These are phyloP conservation scores for Edaphochlamys debaryana DNA, from an alignment of 139 green algal genomes.

Conservation along the genomic window DNA sequence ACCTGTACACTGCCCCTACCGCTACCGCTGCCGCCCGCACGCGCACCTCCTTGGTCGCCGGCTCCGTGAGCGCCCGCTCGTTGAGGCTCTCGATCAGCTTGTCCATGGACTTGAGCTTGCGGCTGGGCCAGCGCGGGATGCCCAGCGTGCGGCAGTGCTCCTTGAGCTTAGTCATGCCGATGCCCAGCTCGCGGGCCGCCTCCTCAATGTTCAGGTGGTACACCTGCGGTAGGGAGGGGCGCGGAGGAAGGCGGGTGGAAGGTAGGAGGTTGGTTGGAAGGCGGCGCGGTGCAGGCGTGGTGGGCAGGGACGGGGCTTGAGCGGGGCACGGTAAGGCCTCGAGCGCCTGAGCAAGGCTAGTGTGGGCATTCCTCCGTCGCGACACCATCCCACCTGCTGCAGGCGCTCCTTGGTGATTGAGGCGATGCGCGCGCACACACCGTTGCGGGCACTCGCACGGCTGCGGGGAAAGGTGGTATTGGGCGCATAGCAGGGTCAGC, in stretches of 20 bases:
- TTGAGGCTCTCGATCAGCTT: slow-evolving; percentile 59
- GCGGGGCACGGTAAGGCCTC: too few relatives aligned
- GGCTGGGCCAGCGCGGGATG: slow-evolving; percentile 56
- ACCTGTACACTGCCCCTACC: too few relatives aligned
- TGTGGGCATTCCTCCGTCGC: too few relatives aligned
- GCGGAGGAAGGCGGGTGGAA: background rate
- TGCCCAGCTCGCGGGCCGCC: slow-evolving; percentile 57
- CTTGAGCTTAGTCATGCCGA: slow-evolving; percentile 69
- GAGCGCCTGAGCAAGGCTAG: too few relatives aligned
- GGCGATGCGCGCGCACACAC: slow-evolving; percentile 34
- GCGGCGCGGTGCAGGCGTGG: too few relatives aligned
- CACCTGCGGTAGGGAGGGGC: slow-evolving; percentile 14
- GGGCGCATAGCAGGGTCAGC: too few relatives aligned
- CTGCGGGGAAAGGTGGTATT: too few relatives aligned
- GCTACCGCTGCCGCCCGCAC: too few relatives aligned
- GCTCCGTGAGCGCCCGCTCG: slow-evolving; percentile 2
- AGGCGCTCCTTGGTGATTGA: slow-evolving; percentile 38
- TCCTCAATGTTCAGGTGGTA: slow-evolving; percentile 59
- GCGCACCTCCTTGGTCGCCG: slow-evolving; percentile 31
- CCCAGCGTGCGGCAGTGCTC: slow-evolving; percentile 55
- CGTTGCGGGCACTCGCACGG: slow-evolving; percentile 3
- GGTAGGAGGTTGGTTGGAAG: too few relatives aligned
- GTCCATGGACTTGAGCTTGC: slow-evolving; percentile 57
- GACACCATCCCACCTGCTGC: background rate
- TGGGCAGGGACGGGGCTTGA: too few relatives aligned